phyloP scores from a whole-genome alignment of 1,139 yeast genomes.

The Taphrina flavorubra region DNA sequence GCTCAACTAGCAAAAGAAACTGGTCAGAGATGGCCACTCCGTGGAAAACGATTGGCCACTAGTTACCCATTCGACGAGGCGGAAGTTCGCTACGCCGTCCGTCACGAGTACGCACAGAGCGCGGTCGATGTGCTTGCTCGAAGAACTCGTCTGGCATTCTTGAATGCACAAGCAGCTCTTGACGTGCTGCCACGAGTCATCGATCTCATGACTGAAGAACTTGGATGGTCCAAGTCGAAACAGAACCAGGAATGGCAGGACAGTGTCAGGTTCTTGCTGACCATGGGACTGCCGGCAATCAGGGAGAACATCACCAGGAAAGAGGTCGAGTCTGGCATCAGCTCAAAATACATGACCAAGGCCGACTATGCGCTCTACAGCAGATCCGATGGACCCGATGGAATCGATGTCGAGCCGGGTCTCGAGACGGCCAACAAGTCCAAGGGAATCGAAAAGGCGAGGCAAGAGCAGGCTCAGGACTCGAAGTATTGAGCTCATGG shows the following conservation, averaged over 20 bases:
- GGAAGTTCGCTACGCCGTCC: slow-evolving; percentile 80
- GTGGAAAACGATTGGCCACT: slow-evolving; percentile 55
- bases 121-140: slow-evolving; percentile 91
- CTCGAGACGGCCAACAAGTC: slow-evolving; percentile 32
- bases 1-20: slow-evolving; percentile 60
- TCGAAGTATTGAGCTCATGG: slow-evolving; percentile 10
- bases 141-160: slow-evolving; percentile 90
- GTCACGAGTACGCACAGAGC: slow-evolving; percentile 84
- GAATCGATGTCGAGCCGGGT: slow-evolving; percentile 31
- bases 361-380: slow-evolving; percentile 34
- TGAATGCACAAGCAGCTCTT: slow-evolving; percentile 85
- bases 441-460: slow-evolving; percentile 9
- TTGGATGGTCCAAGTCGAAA: slow-evolving; percentile 71
- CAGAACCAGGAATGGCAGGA: slow-evolving; percentile 59
- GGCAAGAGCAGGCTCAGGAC: slow-evolving; percentile 18
- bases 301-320: slow-evolving; percentile 41
- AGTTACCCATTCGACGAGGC: slow-evolving; percentile 92
- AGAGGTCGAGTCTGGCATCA: slow-evolving; percentile 45
- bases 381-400: slow-evolving; percentile 38
- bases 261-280: slow-evolving; percentile 52
- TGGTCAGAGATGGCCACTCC: slow-evolving; percentile 48
- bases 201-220: slow-evolving; percentile 79
- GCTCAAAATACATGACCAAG: slow-evolving; percentile 15
- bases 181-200: slow-evolving; percentile 84
- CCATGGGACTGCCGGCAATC: slow-evolving; percentile 53